Evolutionary conservation across 108 stramenopile genomes (phyloP), one percentile per base, ranked within the genome.

Genomic region (Pseudonitzschia multiseries): DNA sequence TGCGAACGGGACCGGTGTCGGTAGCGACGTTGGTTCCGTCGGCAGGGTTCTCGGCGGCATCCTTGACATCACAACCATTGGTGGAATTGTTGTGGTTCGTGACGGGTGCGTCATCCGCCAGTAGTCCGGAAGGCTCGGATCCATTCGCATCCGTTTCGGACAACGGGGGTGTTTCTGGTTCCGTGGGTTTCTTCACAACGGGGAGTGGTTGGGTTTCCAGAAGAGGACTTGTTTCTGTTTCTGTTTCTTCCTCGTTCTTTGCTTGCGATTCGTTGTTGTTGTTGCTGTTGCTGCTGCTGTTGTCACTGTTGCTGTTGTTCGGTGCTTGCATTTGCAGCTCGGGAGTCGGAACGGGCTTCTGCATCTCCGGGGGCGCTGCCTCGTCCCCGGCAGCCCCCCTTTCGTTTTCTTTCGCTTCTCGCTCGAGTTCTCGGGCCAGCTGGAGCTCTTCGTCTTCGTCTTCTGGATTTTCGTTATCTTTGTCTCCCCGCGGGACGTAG

Each of bases 391-490:
- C 32, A 17, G 8, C 33, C 12, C 12, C 61, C 32, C 31, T n/a
- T n/a, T n/a, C n/a, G 32, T 36, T 3, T 26, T 73, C 68, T 36
- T 53, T 50, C 26, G 43, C 65, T 50, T 48, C 73, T 26, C 59
- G 24, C 48, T 80, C 74, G 4, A 84, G 61, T 64, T 79, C 72
- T 43, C 76, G 73, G 22, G 86, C 86, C 77, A 87, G 74, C 40
- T 75, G 66, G 77, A 85, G 76, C 71, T 87, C 87, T 63, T 83
- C 87, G 57, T 86, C 87, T 28, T 75, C 79, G 42, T 86, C 81
- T 18, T 81, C 83, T 12, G 77, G 79, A 28, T 63, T 59, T 40
- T 73, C 70, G n/a, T 50, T 73, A 10, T 14, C 18, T 61, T 42
- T 14, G 13, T 68, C 41, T 10, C 51, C 66, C 9, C 12, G 24